These are phyloP conservation scores for Bryopsis sp. DNA, from an alignment of 139 green algal genomes.

Conservation along the genomic window DNA sequence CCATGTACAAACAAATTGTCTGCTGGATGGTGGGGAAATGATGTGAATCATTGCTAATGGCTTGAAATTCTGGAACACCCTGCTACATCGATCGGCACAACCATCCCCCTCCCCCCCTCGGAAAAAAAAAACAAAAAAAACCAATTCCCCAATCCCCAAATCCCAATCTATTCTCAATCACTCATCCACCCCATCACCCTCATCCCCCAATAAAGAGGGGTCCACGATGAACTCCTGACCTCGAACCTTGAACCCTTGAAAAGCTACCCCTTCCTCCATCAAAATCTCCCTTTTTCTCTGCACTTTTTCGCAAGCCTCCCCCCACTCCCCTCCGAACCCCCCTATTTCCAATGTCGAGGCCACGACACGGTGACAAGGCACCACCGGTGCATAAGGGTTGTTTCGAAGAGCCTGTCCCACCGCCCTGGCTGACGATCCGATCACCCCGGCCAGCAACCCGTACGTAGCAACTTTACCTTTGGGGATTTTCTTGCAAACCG, in stretches of 20 bases:
- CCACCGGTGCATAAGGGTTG: background rate
- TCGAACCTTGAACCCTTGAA: too few species aligned
- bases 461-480: slow-evolving; percentile 13
- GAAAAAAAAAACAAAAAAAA: too few species aligned
- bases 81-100: background rate
- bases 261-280: background rate
- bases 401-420: slow-evolving; percentile 12
- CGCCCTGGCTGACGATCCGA: background rate
- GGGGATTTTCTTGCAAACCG: background rate
- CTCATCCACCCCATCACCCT: background rate
- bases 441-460: background rate
- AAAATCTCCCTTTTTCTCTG: background rate
- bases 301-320: background rate
- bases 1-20: too few species aligned
- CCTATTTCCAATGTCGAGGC: background rate
- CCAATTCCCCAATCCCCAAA: background rate
- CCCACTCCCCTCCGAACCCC: background rate
- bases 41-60: background rate
- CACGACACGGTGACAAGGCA: slow-evolving; percentile 13
- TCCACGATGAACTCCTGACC: background rate
- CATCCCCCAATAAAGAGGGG: background rate
- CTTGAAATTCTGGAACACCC: background rate
- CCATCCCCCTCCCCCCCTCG: too few species aligned
- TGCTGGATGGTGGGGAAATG: background rate
- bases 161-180: background rate